Evolutionary conservation across 192 early-diverging fungal genomes (phyloP), one percentile per base, ranked within the genome.

Genomic region (Gryganskiella cystojenkinii): DNA sequence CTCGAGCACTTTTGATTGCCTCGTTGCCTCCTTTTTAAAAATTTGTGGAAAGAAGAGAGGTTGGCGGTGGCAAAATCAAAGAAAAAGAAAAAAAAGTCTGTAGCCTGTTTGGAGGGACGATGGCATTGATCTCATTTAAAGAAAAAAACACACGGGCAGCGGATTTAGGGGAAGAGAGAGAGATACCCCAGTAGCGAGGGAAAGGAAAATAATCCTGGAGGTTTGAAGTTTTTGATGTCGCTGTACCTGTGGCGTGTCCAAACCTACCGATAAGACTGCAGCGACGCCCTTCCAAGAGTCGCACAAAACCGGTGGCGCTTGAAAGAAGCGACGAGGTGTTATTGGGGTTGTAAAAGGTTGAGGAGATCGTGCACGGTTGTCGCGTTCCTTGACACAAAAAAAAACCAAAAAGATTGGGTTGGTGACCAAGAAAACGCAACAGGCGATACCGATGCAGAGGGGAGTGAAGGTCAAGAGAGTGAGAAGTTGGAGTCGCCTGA

Each of bases 61-160:
- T 14, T 31, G 52, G 28, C 11, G 17, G 52, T 17, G 27, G 7
- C 3, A 13, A 30, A 54, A 31, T 54, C 27, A 54, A 31, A 30
- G 27, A 54, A 54, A 54, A 7, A 30, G 27, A 54, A 54, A 54
- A 30, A 54, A 10, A 7, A 30, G 27, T 9, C 19, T 50, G 47
- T 22, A 7, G 9, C 52, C 25, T 54, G 52, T 31, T 54, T 54
- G 52, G 52, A 54, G 17, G 52, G 33, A 56, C 13, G 55, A 37
- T 17, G 30, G 5, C 7, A 6, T 45, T 19, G 25, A 45, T 30
- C 42, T 4, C 11, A 43, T 30, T 28, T 28, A 49, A 61, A n/a
- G 19, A 46, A 61, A 37, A 49, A 49, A 14, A 35, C n/a, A 31
- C n/a, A n/a, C n/a, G n/a, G n/a, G n/a, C n/a, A n/a, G n/a, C n/a